Percentiles rank a stretch among this genome's conserved stretches.
Evolutionary conservation across 148 eudicot species (phyloP).

Genomic region (Persicaria maculosa): DNA sequence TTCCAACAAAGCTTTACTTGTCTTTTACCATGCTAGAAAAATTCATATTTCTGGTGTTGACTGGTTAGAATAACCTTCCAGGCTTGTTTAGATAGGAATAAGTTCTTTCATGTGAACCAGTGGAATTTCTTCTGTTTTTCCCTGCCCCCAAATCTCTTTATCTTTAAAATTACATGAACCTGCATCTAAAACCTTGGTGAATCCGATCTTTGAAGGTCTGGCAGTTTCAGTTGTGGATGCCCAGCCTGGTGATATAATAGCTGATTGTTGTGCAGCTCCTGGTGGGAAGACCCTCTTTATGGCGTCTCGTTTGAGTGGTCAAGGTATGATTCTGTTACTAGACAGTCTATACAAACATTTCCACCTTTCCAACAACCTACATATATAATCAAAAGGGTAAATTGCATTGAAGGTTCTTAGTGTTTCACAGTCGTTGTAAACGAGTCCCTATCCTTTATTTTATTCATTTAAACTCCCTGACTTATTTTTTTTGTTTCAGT

Average conservation of each 20-base stretch:
- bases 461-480: too few species aligned
- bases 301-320: constrained; percentile 73
- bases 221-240: constrained; percentile 87
- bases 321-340: constrained; percentile 34
- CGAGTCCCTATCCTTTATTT: too few species aligned
- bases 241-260: constrained; percentile 67
- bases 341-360: neutral
- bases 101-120: too few species aligned
- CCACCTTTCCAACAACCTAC: neutral
- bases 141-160: neutral
- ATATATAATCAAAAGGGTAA: neutral
- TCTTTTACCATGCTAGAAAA: too few species aligned
- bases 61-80: too few species aligned
- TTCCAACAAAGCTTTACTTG: too few species aligned
- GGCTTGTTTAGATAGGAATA: too few species aligned
- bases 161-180: constrained; percentile 1
- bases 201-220: constrained; percentile 43
- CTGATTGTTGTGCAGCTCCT: constrained; percentile 98
- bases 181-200: neutral
- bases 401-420: too few species aligned
- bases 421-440: too few species aligned
- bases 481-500: too few species aligned
- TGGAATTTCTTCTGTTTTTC: neutral
- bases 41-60: too few species aligned
- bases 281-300: constrained; percentile 95